Evolutionary conservation across 768 basidiomycete genomes (phyloP).

Genomic region (Lentinula guzmanii): DNA sequence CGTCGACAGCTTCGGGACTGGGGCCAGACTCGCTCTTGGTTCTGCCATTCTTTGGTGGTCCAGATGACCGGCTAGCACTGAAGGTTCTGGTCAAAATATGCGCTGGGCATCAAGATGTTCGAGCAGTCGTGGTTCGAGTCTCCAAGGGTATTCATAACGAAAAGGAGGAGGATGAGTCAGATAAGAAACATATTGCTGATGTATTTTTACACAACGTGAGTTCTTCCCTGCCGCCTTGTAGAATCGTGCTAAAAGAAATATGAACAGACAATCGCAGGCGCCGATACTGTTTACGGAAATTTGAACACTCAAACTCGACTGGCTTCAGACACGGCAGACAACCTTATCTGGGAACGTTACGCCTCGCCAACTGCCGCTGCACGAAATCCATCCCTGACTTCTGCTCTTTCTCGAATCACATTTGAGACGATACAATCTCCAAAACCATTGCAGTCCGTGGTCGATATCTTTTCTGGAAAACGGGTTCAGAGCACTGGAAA

Average conservation of each 20-base stretch:
- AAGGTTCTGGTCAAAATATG: slow-evolving; percentile 78
- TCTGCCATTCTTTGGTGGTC: slow-evolving; percentile 90
- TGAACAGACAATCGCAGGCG: slow-evolving; percentile 39
- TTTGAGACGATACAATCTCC: slow-evolving; percentile 49
- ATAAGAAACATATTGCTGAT: slow-evolving; percentile 27
- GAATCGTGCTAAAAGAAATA: background rate
- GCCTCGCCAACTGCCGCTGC: slow-evolving; percentile 23
- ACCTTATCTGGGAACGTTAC: slow-evolving; percentile 67
- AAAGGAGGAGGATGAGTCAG: slow-evolving; percentile 23
- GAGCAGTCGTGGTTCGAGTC: slow-evolving; percentile 71
- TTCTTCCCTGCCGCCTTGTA: background rate
- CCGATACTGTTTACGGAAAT: slow-evolving; percentile 71
- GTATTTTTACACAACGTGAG: slow-evolving; percentile 1
- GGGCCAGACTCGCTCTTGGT: slow-evolving; percentile 53
- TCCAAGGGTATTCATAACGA: slow-evolving; percentile 29
- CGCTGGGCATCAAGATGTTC: slow-evolving; percentile 43
- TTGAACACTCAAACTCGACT: slow-evolving; percentile 59
- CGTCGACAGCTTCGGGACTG: slow-evolving; percentile 16
- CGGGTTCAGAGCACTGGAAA: slow-evolving; percentile 20
- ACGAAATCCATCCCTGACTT: slow-evolving; percentile 20
- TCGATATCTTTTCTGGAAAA: slow-evolving; percentile 32
- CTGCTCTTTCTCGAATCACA: slow-evolving; percentile 55
- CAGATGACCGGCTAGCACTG: slow-evolving; percentile 86
- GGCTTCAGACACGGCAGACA: slow-evolving; percentile 79
- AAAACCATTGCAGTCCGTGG: slow-evolving; percentile 50